Evolutionary conservation across 2,329 filamentous ascomycete species (phyloP), one percentile per base, ranked within the genome.

Genomic region (Aschersonia sp.): DNA sequence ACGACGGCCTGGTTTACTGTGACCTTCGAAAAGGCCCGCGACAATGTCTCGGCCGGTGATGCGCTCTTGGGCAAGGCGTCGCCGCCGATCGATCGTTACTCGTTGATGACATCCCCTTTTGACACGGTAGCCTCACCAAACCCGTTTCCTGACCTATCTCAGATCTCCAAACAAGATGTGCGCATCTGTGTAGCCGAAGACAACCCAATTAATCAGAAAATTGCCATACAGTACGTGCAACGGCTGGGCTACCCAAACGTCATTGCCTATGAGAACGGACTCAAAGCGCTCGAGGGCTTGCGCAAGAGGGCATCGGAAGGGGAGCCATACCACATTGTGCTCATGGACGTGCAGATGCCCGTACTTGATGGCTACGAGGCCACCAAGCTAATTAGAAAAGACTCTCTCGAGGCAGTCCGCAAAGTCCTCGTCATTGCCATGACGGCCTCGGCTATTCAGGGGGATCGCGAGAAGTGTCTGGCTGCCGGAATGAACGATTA

Each of bases 281-380:
- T 84, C 52, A 87, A 89, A 65, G 89, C 89, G 0, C 84, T 95
- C 10, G 85, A 94, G 57, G 89, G 87, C 0, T 68, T 96, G n/a
- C 80, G 84, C 6, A 70, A 77, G 46, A 84, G 82, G 52, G 84
- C 84, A 3, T 72, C 69, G 43, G 82, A 85, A 52, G 83, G 82
- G 1, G 71, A 71, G 6, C 89, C 89, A 0, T 96, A 94, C 66
- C 89, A 96, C 58, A 75, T 96, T 32, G 83, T 94, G 41, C 75
- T 96, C 43, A 96, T 96, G 89, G 89, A 96, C 61, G 88, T 94
- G 3, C 89, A 95, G 65, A 96, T 96, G 89, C 89, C 89, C 0
- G 80, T 94, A 3, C 76, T 94, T 6, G 89, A 96, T 61, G 89
- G 89, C 5, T 95, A 95, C 61, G 85, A 94, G 63, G 89, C 89